These are phyloP conservation scores for Rhododendron ferrugineum DNA, from an alignment of 148 eudicot species.

Conservation along the genomic window DNA sequence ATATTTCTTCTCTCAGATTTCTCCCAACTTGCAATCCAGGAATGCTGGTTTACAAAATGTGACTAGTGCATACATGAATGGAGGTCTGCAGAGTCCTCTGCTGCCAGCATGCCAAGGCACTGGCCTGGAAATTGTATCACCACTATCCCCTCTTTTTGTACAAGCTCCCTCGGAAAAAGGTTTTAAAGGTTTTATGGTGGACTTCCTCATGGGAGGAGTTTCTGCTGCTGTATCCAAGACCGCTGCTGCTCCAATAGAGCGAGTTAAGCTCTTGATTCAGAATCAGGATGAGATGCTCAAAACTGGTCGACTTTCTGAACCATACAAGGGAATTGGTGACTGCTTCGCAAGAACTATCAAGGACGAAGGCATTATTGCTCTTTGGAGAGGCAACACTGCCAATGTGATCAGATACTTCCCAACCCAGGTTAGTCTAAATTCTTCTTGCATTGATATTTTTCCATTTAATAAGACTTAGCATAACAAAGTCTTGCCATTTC, in stretches of 20 bases:
- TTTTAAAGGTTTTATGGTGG: conserved; percentile 35
- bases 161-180: conserved; percentile 46
- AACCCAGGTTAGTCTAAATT: conserved; percentile 50
- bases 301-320: conserved; percentile 63
- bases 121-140: conserved; percentile 23
- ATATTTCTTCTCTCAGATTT: conserved; percentile 29
- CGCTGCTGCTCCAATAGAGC: conserved; percentile 80
- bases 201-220: conserved; percentile 75
- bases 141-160: conserved; percentile 34
- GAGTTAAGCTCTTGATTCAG: conserved; percentile 73
- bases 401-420: conserved; percentile 87
- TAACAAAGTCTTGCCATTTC: background rate
- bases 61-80: conserved; percentile 24
- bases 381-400: conserved; percentile 78
- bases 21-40: conserved; percentile 32
- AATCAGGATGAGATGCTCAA: conserved; percentile 80
- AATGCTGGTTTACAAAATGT: conserved; percentile 17
- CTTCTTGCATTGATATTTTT: background rate
- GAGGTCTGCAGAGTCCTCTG: conserved; percentile 28
- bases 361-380: conserved; percentile 68
- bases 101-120: conserved; percentile 12
- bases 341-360: conserved; percentile 65
- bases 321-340: conserved; percentile 64
- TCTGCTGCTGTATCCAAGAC: conserved; percentile 70
- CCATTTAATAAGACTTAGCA: background rate